A percentile compares a stretch with the other conserved stretches of the same genome.
phyloP scores from a whole-genome alignment of 352 stramenopile species.

The Phytophthora ramorum region DNA sequence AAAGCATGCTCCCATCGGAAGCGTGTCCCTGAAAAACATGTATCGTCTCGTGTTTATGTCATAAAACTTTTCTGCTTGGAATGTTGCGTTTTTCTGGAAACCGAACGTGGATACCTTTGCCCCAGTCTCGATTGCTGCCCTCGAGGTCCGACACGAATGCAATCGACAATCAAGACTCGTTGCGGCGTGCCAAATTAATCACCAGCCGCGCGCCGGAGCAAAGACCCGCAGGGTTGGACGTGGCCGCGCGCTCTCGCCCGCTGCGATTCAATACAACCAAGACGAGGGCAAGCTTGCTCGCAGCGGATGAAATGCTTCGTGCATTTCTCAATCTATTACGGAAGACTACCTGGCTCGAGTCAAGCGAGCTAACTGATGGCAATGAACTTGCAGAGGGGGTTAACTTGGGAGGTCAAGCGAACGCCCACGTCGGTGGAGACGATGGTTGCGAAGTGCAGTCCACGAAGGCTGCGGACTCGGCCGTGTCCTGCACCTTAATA shows the following conservation, averaged over 20 bases:
- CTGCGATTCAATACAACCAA: slow-evolving; percentile 12
- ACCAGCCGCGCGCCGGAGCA: background rate
- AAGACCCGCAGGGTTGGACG: slow-evolving; percentile 3
- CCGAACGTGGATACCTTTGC: background rate
- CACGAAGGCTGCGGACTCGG: slow-evolving; percentile 27
- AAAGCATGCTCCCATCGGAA: no score
- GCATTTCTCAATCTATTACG: background rate
- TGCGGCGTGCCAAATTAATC: slow-evolving; percentile 4
- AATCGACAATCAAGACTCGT: background rate
- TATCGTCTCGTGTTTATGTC: background rate
- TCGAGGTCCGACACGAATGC: background rate
- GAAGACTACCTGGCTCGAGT: background rate
- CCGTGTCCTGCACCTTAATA: slow-evolving; percentile 33
- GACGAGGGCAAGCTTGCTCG: slow-evolving; percentile 2
- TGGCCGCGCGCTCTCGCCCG: background rate
- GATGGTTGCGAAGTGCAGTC: slow-evolving; percentile 9
- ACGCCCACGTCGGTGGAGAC: no score
- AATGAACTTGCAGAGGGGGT: background rate
- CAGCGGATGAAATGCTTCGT: background rate
- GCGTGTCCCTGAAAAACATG: background rate
- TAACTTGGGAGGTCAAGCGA: no score
- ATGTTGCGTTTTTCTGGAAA: background rate
- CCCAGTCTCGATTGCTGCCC: background rate
- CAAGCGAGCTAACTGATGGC: background rate
- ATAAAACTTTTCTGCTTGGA: background rate